Evolutionary conservation across 1,139 yeast species (phyloP), one percentile per base, ranked within the genome.

Genomic region (Saccharomyces hybrid): DNA sequence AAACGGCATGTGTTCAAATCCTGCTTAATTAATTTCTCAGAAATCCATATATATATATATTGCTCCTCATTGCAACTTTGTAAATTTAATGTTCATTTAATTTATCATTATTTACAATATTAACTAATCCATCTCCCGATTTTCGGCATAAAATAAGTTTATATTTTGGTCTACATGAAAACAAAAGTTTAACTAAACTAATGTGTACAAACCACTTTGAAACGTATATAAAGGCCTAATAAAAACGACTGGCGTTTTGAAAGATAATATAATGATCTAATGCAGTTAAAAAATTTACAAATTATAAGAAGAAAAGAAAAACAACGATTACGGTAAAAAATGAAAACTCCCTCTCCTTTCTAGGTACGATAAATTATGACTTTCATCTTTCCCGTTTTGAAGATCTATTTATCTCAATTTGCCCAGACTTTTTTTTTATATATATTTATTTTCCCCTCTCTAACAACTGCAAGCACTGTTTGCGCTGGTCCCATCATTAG

Each of bases 381-480:
- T 38, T 9, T 38, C 44, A 38, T 38, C 16, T 38, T 16, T 38
- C 13, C 44, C 25, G 25, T 38, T 38, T 16, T 38, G n/a, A 38
- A 16, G 25, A 9, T 38, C 44, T 26, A 28, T n/a, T 11, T 46
- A 26, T 26, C 20, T 46, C 20, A 30, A 28, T 28, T 26, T 28
- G 26, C 34, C 49, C 49, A 47, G 28, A 13, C 14, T 28, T 27
- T 26, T n/a, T 42, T 14, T 20, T 14, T 42, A 42, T 42, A n/a
- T 31, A 31, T 31, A n/a, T 27, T n/a, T 14, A 41, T 30, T 8
- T 20, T 2, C 25, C 11, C 23, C 8, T 26, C 26, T 7, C 41
- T 41, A 51, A 41, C 53, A 51, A 28, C 50, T 51, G 16, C 53
- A 51, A n/a, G 47, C 44, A 16, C 44, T 42, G 47, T 50, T 50